Base-by-base conservation (phyloP, 352 stramenopile genomes). In the Pythium volutum region DNA sequence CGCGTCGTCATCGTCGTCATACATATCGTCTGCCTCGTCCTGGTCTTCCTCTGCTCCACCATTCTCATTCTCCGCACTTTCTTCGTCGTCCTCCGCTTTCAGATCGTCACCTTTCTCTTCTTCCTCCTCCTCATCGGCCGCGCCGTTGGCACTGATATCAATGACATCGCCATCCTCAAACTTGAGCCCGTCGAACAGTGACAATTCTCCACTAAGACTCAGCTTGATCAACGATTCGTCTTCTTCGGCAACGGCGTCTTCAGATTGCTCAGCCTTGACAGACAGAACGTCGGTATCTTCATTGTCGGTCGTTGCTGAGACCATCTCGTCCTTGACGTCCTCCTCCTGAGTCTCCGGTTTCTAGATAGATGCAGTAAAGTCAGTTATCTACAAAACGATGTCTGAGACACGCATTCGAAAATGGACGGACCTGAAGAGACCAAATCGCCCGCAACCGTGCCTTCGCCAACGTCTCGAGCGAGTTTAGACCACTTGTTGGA, bases 91-190 rank as follows among this genome's bases (percentile, higher is more conserved):
- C 43, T 64, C 74, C 31, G 53, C 67, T 29, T 64, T 59, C 25
- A 46, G 18, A 3, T 82, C 66, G 3, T 78, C 75, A 4, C 79
- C 67, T 55, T 84, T 73, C 20, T 57, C 72, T 25, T 57, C 71
- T 22, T 43, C 36, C 9, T 43, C 36, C 12, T 62, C 54, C 47
- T 77, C 77, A 15, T 42, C 52, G 36, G 59, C 63, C 39, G 27
- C 43, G 64, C 59, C 57, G 15, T 81, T 72, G 23, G 76, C 70
- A 42, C 69, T 83, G 41, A 94, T 71, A 64, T 92, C 81, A 60
- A 94, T 92, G 33, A 95, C 82, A 43, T 88, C 86, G 22, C 86
- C 76, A 42, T 79, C 84, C 58, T 93, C 86, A 69, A 95, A 95
- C 64, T 95, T 91, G 48, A 95, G 74, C 5, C 86, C 86, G 39